Base-by-base conservation (phyloP, 2,329 filamentous ascomycete species). In the Cladosporium velox region DNA sequence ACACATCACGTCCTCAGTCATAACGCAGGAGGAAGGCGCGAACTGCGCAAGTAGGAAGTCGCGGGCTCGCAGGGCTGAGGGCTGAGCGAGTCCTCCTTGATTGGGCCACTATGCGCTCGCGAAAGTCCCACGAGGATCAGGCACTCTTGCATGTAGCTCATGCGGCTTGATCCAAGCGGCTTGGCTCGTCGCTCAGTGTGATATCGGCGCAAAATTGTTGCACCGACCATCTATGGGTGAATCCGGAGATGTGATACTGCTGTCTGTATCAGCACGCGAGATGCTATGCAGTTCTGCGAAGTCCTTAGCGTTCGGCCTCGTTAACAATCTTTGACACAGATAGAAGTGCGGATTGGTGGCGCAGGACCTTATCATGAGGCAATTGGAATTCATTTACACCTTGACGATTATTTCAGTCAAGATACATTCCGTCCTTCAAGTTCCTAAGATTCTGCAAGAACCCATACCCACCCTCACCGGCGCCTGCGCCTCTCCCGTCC, bases 371-470 rank as follows among this genome's bases (percentile, higher is more conserved):
- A 11, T 3, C 34, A 11, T 11, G 4, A 35, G 4, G 34, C 34
- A 35, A 11, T 24, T 35, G 34, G 11, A 14, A 14, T 5, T 4
- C 2, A 2, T 6, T 44, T 44, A 18, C 18, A 8, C 5, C 38
- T n/a, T n/a, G 38, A 44, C 6, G 15, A n/a, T 44, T 44, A n/a
- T 44, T 6, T n/a, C 18, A 44, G 6, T 85, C 83, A 66, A 84
- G 75, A 69, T 84, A 84, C 54, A 85, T 82, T 67, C 85, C 83
- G 66, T 84, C 83, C 60, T 83, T 81, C 70, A 86, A 74, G 60
- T 84, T 82, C 67, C 84, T 80, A 64, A 86, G 70, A 69, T 84
- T 84, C 68, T 81, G 79, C 70, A 86, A 80, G 68, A 86, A 80
- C 1, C 84, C 84, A 69, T 81, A 81, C 4, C 78, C 80, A 38